phyloP scores from a whole-genome alignment of 2,329 filamentous ascomycete species.

The Aspergillus pseudonomiae region DNA sequence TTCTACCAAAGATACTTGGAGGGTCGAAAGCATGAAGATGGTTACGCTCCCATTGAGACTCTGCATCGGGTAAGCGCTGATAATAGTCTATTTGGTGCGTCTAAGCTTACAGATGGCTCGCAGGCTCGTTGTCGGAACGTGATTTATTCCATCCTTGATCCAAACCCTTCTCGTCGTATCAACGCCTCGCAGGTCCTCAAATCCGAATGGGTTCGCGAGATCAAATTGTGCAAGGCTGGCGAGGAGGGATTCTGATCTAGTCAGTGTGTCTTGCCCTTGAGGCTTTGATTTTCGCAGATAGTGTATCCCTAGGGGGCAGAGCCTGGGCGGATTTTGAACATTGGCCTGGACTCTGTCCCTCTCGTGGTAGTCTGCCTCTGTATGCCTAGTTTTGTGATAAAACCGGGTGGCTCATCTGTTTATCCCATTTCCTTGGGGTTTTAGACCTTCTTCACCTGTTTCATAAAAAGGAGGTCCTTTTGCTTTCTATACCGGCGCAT shows the following conservation, averaged over 20 bases:
- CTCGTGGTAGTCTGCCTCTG: conserved; percentile 13
- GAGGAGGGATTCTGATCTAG: conserved; percentile 78
- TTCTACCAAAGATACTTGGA: conserved; percentile 95
- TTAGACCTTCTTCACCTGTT: conserved; percentile 19
- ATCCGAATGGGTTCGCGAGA: conserved; percentile 97
- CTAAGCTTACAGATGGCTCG: conserved; percentile 20
- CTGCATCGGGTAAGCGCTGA: conserved; percentile 77
- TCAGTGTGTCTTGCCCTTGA: conserved; percentile 13
- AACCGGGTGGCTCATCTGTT: conserved; percentile 26
- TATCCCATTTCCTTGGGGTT: conserved; percentile 19
- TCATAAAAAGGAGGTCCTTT: conserved; percentile 28
- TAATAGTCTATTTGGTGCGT: background rate
- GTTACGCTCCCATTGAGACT: conserved; percentile 94
- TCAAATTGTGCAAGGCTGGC: conserved; percentile 94
- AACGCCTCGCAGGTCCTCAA: conserved; percentile 96
- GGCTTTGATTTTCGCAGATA: conserved; percentile 11
- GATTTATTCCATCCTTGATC: conserved; percentile 97
- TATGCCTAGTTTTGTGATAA: conserved; percentile 19
- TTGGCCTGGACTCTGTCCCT: conserved; percentile 20
- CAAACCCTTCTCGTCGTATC: conserved; percentile 87
- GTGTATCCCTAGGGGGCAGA: conserved; percentile 11
- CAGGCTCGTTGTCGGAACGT: conserved; percentile 97
- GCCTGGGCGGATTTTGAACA: conserved; percentile 17
- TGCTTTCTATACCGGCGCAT: conserved; percentile 28
- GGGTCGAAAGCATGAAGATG: conserved; percentile 89